A percentile compares a stretch with the other conserved stretches of the same genome.
Evolutionary conservation across 2,329 filamentous ascomycete genomes (phyloP).

Genomic region (Tolypocladium inflatum): DNA sequence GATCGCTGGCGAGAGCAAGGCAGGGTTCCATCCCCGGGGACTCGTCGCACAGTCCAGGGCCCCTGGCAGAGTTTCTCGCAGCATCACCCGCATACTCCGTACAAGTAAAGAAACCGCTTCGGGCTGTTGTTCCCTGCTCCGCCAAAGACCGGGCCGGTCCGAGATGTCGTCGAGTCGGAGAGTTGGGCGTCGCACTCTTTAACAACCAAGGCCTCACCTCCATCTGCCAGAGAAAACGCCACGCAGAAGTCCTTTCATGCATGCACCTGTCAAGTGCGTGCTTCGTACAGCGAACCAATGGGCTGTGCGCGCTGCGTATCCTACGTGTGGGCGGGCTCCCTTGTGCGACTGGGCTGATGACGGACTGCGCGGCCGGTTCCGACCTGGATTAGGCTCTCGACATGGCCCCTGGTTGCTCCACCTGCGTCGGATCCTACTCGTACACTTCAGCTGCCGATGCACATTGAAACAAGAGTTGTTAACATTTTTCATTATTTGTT

Average conservation of each 20-base stretch:
- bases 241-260: not conserved
- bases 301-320: not conserved
- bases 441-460: too few relatives aligned
- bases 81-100: not conserved
- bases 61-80: not conserved
- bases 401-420: not conserved
- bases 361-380: not conserved
- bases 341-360: not conserved
- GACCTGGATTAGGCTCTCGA: not conserved
- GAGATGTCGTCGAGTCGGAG: not conserved
- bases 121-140: not conserved
- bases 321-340: not conserved
- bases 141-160: not conserved
- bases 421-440: not conserved
- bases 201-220: not conserved
- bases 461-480: not conserved
- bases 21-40: too few relatives aligned
- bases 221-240: not conserved
- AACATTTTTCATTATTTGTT: not conserved
- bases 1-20: too few relatives aligned
- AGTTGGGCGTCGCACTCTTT: not conserved
- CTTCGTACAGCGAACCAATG: not conserved
- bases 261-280: not conserved
- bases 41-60: not conserved
- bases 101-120: not conserved